Percentiles rank a stretch among this genome's conserved stretches.
phyloP scores from a whole-genome alignment of 1,284 basidiomycete species.

The Ceratobasidium sp. region DNA sequence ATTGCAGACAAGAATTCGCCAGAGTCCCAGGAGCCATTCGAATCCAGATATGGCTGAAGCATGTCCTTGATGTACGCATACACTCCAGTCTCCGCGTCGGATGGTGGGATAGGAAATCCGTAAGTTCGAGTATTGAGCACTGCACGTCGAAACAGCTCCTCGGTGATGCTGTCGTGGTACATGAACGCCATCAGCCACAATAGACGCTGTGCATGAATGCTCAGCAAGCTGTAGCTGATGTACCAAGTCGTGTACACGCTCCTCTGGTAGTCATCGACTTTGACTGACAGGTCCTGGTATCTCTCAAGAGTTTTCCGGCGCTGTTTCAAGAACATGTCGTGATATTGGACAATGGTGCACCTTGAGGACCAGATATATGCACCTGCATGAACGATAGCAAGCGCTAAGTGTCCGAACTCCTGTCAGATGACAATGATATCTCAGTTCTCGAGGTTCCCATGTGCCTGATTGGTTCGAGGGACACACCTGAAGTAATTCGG shows the following conservation, averaged over 20 bases:
- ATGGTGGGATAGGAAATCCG: background rate
- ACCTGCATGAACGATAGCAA: no score
- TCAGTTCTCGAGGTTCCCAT: no score
- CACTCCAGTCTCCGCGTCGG: background rate
- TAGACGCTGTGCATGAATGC: no score
- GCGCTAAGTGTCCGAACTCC: slow-evolving; percentile 32
- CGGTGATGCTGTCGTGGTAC: background rate
- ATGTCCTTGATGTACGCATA: no score
- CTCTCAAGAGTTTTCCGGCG: background rate
- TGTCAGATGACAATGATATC: background rate
- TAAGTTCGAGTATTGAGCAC: background rate
- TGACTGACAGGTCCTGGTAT: background rate
- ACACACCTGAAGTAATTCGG: background rate
- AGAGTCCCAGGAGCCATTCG: no score
- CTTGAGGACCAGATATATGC: no score
- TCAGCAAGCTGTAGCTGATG: no score
- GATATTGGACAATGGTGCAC: no score
- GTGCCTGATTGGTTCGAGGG: background rate
- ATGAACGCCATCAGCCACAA: no score
- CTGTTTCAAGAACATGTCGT: background rate
- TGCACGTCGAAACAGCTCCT: slow-evolving; percentile 8
- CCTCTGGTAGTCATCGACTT: slow-evolving; percentile 18
- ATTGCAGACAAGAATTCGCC: no score
- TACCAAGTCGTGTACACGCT: no score
- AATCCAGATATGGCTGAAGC: no score